phyloP scores from a whole-genome alignment of 1,284 basidiomycete species.

The Pascua guehoae region DNA sequence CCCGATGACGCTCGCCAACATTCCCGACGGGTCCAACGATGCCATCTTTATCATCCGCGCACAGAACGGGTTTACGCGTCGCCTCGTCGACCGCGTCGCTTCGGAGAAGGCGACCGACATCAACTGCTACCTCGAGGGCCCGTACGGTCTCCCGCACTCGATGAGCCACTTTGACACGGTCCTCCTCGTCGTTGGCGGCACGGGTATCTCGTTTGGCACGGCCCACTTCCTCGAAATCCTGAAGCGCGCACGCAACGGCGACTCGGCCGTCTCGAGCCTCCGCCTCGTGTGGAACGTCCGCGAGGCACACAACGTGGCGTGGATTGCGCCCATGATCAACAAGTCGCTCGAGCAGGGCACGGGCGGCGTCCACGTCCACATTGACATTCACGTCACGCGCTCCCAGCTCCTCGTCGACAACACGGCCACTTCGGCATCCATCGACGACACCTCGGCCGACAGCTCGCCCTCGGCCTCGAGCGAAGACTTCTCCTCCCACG shows the following conservation, averaged over 20 bases:
- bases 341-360: conserved; percentile 6
- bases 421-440: neutral
- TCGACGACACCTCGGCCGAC: conserved; percentile 1
- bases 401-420: conserved; percentile 2
- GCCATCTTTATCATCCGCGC: conserved; percentile 16
- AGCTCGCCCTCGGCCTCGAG: conserved; percentile 6
- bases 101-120: conserved; percentile 18
- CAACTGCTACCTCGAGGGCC: conserved; percentile 38
- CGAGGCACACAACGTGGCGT: neutral
- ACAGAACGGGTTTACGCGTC: conserved; percentile 33
- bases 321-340: conserved; percentile 20
- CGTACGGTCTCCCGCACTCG: conserved; percentile 32
- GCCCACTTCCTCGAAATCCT: conserved; percentile 32
- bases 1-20: conserved; percentile 40
- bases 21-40: conserved; percentile 12
- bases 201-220: conserved; percentile 38
- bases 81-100: conserved; percentile 22
- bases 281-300: conserved; percentile 39
- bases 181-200: conserved; percentile 41
- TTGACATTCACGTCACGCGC: conserved; percentile 24
- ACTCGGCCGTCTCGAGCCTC: conserved; percentile 23
- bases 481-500: neutral
- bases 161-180: conserved; percentile 30
- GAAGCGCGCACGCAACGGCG: conserved; percentile 22
- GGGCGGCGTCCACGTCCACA: conserved; percentile 7